Conservation (phyloP, 73 alveolate species). For the Paramecium sonneborni region DNA sequence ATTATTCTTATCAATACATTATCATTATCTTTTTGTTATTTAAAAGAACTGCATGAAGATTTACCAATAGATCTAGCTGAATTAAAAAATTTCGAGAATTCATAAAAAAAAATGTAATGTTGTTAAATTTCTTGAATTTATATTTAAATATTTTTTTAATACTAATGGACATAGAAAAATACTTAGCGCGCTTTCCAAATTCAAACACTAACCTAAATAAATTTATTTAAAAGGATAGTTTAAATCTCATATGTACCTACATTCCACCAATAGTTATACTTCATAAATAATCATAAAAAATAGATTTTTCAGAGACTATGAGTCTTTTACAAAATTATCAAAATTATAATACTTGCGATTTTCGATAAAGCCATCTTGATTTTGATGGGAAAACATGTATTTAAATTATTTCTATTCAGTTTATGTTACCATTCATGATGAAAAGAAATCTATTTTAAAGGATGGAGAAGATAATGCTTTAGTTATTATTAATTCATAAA, state of each 20-base stretch:
- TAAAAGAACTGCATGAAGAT: background rate
- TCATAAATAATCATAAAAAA: background rate
- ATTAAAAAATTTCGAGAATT: background rate
- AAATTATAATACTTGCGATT: background rate
- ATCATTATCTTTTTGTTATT: background rate
- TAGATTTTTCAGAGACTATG: background rate
- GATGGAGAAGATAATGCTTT: constrained; percentile 49
- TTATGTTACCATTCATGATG: constrained; percentile 15
- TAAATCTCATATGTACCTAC: background rate
- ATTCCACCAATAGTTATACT: background rate
- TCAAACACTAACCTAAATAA: background rate
- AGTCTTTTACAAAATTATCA: background rate
- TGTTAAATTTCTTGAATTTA: no score
- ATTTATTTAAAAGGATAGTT: background rate
- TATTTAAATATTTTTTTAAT: background rate
- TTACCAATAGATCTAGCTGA: background rate
- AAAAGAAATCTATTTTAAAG: background rate
- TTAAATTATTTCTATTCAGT: background rate
- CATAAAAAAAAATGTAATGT: background rate
- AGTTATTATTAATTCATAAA: background rate
- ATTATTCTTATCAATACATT: background rate
- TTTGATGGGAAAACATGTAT: background rate
- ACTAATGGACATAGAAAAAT: background rate
- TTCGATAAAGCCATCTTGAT: background rate
- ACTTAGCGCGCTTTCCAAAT: background rate